phyloP scores from a whole-genome alignment of 352 stramenopile species.

The Saprolegnia parasitica region DNA sequence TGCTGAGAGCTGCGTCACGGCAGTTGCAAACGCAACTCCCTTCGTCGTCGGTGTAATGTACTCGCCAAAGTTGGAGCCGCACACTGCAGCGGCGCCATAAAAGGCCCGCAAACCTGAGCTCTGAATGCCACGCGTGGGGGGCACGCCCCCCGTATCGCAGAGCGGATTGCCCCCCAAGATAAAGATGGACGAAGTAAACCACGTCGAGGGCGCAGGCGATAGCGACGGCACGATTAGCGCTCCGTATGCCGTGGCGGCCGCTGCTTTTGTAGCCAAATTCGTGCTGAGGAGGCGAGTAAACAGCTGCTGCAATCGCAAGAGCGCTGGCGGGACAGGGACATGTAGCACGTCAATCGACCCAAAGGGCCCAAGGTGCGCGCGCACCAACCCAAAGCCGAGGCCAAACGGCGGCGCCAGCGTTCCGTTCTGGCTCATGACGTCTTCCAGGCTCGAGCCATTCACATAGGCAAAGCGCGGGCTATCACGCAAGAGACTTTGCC shows the following conservation, averaged over 20 bases:
- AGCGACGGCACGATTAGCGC: not conserved
- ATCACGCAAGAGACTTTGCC: not conserved
- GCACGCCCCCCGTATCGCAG: not conserved
- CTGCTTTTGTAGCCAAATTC: not conserved
- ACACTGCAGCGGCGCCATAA: not conserved
- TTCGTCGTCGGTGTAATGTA: not conserved
- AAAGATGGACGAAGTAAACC: not conserved
- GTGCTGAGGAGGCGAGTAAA: not conserved
- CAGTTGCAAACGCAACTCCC: not conserved
- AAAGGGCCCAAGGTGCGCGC: not conserved
- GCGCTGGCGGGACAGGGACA: not conserved
- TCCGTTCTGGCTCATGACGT: not conserved
- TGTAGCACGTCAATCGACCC: slow-evolving; percentile 19
- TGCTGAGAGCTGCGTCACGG: not conserved
- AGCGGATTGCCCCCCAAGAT: not conserved
- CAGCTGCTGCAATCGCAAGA: not conserved
- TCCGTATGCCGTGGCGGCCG: not conserved
- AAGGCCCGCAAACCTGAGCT: not conserved
- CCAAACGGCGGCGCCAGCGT: not conserved
- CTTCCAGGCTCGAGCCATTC: not conserved
- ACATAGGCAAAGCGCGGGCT: slow-evolving; percentile 12
- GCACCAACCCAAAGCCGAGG: not conserved
- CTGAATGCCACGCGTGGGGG: not conserved
- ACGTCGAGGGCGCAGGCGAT: not conserved
- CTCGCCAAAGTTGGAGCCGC: not conserved